phyloP scores from a whole-genome alignment of 2,329 filamentous ascomycete species.

The Ilyonectria mors-panacis region DNA sequence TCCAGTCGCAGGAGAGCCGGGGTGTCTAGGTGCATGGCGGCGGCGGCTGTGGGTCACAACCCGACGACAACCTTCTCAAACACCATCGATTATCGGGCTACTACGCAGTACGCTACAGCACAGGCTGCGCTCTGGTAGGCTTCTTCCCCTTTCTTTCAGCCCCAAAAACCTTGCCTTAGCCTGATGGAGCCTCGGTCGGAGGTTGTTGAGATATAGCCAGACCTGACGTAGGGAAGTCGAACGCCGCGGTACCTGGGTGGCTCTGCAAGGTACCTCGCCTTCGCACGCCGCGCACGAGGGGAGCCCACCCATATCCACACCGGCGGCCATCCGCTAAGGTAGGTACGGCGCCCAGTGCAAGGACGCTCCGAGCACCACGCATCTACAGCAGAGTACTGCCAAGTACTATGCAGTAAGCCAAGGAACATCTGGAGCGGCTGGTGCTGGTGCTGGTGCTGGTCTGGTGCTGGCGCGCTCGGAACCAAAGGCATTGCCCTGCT shows the following conservation, averaged over 20 bases:
- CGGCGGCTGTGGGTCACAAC: constrained; percentile 1
- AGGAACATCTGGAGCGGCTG: neutral
- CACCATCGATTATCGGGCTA: neutral
- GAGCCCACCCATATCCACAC: constrained; percentile 22
- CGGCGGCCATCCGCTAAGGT: constrained; percentile 29
- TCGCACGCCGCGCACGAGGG: neutral
- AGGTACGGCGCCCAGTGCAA: constrained; percentile 21
- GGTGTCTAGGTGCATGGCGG: constrained; percentile 1
- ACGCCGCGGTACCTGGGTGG: constrained; percentile 5
- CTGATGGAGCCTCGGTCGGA: neutral
- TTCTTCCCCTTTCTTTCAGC: neutral
- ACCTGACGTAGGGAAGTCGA: neutral
- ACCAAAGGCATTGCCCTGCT: neutral
- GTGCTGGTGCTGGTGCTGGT: neutral
- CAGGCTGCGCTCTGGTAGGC: neutral
- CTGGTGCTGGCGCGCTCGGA: neutral
- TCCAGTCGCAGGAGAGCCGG: neutral
- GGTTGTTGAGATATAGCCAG: neutral
- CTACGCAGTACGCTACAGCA: too few relatives aligned
- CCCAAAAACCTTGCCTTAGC: constrained; percentile 2
- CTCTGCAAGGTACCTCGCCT: constrained; percentile 14
- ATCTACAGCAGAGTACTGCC: neutral
- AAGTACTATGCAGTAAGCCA: neutral
- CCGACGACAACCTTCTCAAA: constrained; percentile 1
- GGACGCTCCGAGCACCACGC: neutral